Base-by-base conservation (phyloP, 352 stramenopile species). In the Globisporangium cystogenes region DNA sequence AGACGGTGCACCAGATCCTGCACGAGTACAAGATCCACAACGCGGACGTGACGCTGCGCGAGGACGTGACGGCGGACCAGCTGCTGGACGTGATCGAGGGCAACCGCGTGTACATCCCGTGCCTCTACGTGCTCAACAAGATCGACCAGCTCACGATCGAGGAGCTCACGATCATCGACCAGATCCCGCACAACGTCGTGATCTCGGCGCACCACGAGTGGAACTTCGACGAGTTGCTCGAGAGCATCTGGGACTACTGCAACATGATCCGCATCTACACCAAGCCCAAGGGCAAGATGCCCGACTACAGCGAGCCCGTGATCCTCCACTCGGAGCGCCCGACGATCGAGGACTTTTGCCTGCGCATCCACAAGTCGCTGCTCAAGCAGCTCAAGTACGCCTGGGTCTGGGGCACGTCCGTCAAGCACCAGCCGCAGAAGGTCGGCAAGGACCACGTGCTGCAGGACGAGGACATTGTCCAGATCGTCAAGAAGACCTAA, bases 41-140 rank as follows among this genome's bases (percentile, higher is more conserved):
- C 76, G 94, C 93, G 12, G 96, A 99, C 68, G 83, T 99, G 51
- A 96, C 97, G 62, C 67, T 99, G 42, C 85, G 85, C 42, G 93
- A 98, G 49, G 96, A 99, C 71, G 80, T 96, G 54, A 98, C 95
- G 15, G 90, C 98, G 20, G 96, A 99, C 81, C 92, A 99, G 66
- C 88, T 99, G 48, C 99, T 99, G 70, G 97, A 99, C 67, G 95
- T 98, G 29, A 98, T 99, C 55, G 96, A 99, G 71, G 95, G 95
- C 51, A 99, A 99, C 74, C 83, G 96, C 52, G 83, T 97, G 21
- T 99, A 99, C 76, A 99, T 99, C 61, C 96, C 96, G 39, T 96
- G 86, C 48, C 71, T 99, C 15, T 99, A 99, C 78, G 93, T 99
- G 51, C 93, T 99, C 56, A 99, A 99, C 81, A 99, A 99, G 77